phyloP scores from a whole-genome alignment of 352 stramenopile species.

The Plasmopara muralis region DNA sequence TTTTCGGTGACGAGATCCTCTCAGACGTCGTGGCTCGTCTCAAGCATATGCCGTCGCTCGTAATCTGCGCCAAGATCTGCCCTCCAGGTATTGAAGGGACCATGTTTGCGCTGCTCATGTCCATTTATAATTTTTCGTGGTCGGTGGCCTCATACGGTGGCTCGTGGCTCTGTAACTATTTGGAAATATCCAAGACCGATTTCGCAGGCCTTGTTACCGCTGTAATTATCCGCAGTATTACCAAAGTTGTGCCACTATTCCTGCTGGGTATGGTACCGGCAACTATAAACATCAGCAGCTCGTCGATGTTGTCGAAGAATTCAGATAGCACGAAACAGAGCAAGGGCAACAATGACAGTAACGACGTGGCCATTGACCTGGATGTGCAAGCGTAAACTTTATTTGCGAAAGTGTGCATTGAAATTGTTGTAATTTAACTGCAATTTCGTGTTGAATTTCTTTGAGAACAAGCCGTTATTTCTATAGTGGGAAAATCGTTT shows the following conservation, averaged over 20 bases:
- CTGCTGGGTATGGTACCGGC: constrained; percentile 71
- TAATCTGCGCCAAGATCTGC: constrained; percentile 94
- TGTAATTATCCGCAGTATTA: constrained; percentile 48
- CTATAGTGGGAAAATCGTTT: too few relatives aligned
- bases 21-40: constrained; percentile 72
- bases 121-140: constrained; percentile 83
- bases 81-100: constrained; percentile 94
- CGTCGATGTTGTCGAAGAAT: constrained; percentile 28
- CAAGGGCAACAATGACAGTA: constrained; percentile 21
- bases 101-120: constrained; percentile 91
- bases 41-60: constrained; percentile 90
- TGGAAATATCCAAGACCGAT: constrained; percentile 70
- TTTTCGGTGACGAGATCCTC: constrained; percentile 77
- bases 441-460: too few relatives aligned
- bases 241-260: constrained; percentile 62
- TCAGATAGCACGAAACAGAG: constrained; percentile 22
- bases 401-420: constrained; percentile 12
- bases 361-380: constrained; percentile 24
- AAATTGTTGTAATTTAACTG: neutral
- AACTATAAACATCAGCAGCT: constrained; percentile 60
- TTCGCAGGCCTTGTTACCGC: constrained; percentile 52
- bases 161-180: constrained; percentile 69
- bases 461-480: too few relatives aligned
- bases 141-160: constrained; percentile 68
- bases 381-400: constrained; percentile 12